Evolutionary conservation across 352 stramenopile genomes (phyloP).

Genomic region (Pythium aristosporum): DNA sequence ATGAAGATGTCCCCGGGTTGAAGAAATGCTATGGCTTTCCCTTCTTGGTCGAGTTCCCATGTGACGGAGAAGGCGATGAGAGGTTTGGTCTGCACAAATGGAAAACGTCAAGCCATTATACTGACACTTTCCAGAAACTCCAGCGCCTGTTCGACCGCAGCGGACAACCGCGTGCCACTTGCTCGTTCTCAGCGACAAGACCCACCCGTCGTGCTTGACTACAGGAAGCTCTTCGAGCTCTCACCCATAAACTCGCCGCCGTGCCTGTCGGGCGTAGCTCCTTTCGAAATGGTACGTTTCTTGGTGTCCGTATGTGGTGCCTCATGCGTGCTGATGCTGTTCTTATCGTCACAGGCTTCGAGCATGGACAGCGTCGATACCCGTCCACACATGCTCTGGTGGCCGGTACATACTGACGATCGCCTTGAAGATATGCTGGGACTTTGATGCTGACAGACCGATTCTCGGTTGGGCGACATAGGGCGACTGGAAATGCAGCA

Average conservation of each 20-base stretch:
- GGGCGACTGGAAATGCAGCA: constrained; percentile 80
- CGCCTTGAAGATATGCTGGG: constrained; percentile 10
- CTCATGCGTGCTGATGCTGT: not conserved
- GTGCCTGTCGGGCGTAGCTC: not conserved
- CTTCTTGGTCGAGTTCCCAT: constrained; percentile 7
- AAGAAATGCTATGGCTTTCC: constrained; percentile 9
- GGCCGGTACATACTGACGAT: constrained; percentile 42
- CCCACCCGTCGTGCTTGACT: not conserved
- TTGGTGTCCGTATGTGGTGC: not conserved
- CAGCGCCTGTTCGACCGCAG: not conserved
- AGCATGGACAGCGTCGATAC: constrained; percentile 1
- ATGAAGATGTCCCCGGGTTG: constrained; percentile 12
- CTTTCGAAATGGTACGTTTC: constrained; percentile 4
- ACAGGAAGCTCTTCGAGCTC: constrained; percentile 7
- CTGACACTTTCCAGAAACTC: constrained; percentile 5
- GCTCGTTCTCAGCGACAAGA: not conserved
- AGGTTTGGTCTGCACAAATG: not conserved
- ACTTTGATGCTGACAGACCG: constrained; percentile 13
- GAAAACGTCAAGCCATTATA: not conserved
- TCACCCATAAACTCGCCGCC: not conserved
- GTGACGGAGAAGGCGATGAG: not conserved
- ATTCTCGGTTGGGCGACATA: constrained; percentile 15
- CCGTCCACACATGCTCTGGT: constrained; percentile 73
- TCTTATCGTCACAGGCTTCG: not conserved
- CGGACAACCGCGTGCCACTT: not conserved